Evolutionary conservation across 2,329 filamentous ascomycete genomes (phyloP).

Genomic region (Botrytis deweyae): DNA sequence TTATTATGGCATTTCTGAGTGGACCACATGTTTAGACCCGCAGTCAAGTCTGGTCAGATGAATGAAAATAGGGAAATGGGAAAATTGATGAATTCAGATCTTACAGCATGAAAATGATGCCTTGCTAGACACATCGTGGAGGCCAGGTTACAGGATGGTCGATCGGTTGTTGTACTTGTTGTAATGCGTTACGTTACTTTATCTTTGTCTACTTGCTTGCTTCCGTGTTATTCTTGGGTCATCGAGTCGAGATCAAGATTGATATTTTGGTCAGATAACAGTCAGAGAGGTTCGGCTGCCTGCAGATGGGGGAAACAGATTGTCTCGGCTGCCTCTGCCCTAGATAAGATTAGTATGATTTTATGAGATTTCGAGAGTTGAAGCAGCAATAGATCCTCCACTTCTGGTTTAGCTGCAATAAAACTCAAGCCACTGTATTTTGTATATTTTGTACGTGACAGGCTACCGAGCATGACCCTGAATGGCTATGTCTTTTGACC

Average conservation of each 20-base stretch:
- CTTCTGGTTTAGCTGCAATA: slow-evolving; percentile 10
- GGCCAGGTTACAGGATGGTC: slow-evolving; percentile 2
- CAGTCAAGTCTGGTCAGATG: slow-evolving; percentile 18
- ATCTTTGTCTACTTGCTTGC: background rate
- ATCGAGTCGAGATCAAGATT: slow-evolving; percentile 5
- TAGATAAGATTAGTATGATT: background rate
- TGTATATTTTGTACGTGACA: background rate
- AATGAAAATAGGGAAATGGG: background rate
- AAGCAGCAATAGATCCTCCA: slow-evolving; percentile 8
- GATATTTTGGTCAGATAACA: slow-evolving; percentile 1
- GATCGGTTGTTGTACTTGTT: background rate
- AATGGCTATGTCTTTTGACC: background rate
- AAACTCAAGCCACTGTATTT: slow-evolving; percentile 2
- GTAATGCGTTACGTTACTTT: background rate
- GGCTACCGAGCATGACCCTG: background rate
- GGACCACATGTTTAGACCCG: slow-evolving; percentile 12
- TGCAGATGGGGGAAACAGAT: slow-evolving; percentile 1
- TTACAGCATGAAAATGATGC: slow-evolving; percentile 13
- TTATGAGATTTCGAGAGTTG: background rate
- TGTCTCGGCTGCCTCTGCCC: slow-evolving; percentile 1
- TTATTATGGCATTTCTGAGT: background rate
- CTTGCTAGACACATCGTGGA: background rate
- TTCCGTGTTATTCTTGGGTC: slow-evolving; percentile 10
- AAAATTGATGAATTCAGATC: slow-evolving; percentile 8
- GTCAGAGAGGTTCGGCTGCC: slow-evolving; percentile 11